Conservation (phyloP, 2,329 filamentous ascomycete species). For the Fusarium vanettenii region DNA sequence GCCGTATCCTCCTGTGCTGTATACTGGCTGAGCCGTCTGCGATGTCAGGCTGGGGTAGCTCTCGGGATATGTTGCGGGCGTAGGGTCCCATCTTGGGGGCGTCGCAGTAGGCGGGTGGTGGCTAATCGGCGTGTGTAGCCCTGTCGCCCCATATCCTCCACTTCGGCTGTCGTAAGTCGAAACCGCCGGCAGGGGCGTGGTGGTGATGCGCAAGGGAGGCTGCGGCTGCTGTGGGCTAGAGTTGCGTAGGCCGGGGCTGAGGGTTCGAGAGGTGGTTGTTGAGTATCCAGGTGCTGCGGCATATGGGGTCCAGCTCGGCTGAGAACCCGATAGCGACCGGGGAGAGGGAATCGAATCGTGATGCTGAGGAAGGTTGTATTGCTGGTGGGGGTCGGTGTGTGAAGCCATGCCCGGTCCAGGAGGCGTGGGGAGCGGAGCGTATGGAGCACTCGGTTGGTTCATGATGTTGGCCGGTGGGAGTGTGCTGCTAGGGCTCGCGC, state of each 20-base stretch:
- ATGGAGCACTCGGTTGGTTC: constrained; percentile 53
- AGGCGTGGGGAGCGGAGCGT: constrained; percentile 60
- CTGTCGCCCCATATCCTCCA: constrained; percentile 54
- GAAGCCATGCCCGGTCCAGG: constrained; percentile 51
- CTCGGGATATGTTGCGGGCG: constrained; percentile 53
- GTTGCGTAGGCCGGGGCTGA: constrained; percentile 53
- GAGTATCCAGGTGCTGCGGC: constrained; percentile 48
- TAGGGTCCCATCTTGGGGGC: constrained; percentile 55
- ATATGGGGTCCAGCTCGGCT: constrained; percentile 62
- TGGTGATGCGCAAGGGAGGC: constrained; percentile 52
- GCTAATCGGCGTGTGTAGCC: constrained; percentile 54
- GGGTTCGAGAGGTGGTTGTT: constrained; percentile 52
- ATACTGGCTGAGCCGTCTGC: constrained; percentile 53
- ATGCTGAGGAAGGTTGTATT: constrained; percentile 57
- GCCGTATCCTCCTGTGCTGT: constrained; percentile 55
- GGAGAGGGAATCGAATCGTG: constrained; percentile 65
- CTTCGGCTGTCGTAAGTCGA: constrained; percentile 53
- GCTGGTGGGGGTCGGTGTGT: constrained; percentile 49
- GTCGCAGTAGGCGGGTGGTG: constrained; percentile 52
- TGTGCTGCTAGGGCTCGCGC: constrained; percentile 59
- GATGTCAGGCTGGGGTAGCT: constrained; percentile 53
- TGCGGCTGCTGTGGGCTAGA: constrained; percentile 50
- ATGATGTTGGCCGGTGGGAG: constrained; percentile 55
- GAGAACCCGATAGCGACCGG: constrained; percentile 61
- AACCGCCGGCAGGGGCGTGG: constrained; percentile 51